A percentile compares a stretch with the other conserved stretches of the same genome.
phyloP scores from a whole-genome alignment of 2,329 filamentous ascomycete species.

The Thyridium curvatum region DNA sequence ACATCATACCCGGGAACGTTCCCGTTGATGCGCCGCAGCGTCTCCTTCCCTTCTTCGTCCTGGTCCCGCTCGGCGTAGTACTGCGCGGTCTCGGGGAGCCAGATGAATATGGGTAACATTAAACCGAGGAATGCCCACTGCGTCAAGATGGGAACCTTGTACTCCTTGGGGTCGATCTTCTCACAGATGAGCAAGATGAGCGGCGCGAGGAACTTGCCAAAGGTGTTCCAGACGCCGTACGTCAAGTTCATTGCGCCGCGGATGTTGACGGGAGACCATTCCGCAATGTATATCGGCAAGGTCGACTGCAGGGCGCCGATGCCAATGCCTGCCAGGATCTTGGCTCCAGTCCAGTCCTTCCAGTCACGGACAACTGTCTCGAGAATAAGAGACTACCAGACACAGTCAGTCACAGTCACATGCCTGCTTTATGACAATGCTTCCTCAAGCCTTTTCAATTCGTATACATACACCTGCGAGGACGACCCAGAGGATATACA shows the following conservation, averaged over 20 bases:
- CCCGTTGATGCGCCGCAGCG: slow-evolving; percentile 11
- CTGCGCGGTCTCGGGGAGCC: slow-evolving; percentile 9
- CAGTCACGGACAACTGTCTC: slow-evolving; percentile 7
- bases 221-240: slow-evolving; percentile 8
- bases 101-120: slow-evolving; percentile 12
- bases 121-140: slow-evolving; percentile 11
- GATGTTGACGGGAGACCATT: slow-evolving; percentile 10
- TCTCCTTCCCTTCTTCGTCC: slow-evolving; percentile 10
- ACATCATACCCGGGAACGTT: slow-evolving; percentile 9
- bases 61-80: slow-evolving; percentile 10
- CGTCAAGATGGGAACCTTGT: slow-evolving; percentile 7
- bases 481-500: slow-evolving; percentile 9
- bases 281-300: slow-evolving; percentile 8
- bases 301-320: slow-evolving; percentile 10
- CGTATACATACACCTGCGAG: slow-evolving; percentile 4
- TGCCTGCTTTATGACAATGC: no score
- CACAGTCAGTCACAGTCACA: no score
- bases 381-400: slow-evolving; percentile 3
- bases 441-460: no score
- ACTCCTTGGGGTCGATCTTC: slow-evolving; percentile 5
- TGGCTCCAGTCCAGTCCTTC: slow-evolving; percentile 9
- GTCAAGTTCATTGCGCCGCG: slow-evolving; percentile 8
- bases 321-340: slow-evolving; percentile 8
- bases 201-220: slow-evolving; percentile 6
- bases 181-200: slow-evolving; percentile 4